A percentile compares a stretch with the other conserved stretches of the same genome.
Evolutionary conservation across 2,329 filamentous ascomycete genomes (phyloP).

Genomic region (Aspergillus novoparasiticus): DNA sequence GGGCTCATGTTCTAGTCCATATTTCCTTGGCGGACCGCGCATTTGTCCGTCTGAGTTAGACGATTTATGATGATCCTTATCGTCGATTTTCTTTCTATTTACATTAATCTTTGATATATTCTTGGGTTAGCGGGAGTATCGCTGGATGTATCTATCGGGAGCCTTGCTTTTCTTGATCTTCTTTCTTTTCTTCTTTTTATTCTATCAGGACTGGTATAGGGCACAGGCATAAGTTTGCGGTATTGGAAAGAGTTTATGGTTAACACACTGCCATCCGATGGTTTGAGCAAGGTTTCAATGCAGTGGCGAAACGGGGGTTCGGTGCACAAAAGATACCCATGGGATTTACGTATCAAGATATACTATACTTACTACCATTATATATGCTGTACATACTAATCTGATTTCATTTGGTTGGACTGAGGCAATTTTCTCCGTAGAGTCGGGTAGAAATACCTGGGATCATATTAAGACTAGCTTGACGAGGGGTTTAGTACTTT

Average conservation of each 20-base stretch:
- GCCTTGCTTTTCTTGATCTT: constrained; percentile 1
- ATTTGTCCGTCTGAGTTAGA: neutral
- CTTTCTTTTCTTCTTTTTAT: neutral
- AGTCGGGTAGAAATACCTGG: neutral
- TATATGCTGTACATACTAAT: neutral
- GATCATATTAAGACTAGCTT: neutral
- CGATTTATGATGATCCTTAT: neutral
- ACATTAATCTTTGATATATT: neutral
- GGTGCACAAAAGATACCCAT: constrained; percentile 14
- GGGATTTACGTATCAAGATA: constrained; percentile 1
- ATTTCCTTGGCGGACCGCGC: neutral
- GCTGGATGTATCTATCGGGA: neutral
- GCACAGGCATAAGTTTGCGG: neutral
- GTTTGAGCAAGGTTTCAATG: neutral
- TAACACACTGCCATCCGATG: neutral
- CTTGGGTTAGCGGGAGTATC: constrained; percentile 4
- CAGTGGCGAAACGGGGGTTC: neutral
- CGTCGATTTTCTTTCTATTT: neutral
- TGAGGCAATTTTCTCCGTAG: neutral
- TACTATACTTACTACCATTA: neutral
- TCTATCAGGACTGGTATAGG: neutral
- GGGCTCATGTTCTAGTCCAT: neutral
- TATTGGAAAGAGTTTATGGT: neutral
- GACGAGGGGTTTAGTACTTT: neutral
- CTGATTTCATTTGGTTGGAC: neutral